These are phyloP conservation scores for Chaetomiaceae sp. DNA, from an alignment of 2,329 filamentous ascomycete genomes.

Conservation along the genomic window DNA sequence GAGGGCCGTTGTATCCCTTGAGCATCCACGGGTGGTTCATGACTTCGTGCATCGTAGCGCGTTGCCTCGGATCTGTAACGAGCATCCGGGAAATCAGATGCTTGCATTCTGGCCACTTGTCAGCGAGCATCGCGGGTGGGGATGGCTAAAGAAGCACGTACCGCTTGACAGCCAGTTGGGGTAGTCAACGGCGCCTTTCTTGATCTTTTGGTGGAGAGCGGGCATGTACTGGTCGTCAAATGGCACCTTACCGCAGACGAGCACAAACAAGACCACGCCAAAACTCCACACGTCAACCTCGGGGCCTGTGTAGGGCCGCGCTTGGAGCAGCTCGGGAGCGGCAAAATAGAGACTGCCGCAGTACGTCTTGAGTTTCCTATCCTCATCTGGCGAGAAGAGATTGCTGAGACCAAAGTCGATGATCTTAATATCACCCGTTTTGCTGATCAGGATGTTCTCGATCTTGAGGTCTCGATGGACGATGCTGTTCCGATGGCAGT, in stretches of 20 bases:
- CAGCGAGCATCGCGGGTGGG: constrained; percentile 27
- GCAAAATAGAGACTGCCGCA: constrained; percentile 98
- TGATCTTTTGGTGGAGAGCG: constrained; percentile 96
- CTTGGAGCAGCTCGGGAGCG: constrained; percentile 88
- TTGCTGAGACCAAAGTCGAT: constrained; percentile 99
- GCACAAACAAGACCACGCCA: constrained; percentile 92
- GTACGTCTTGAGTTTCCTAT: constrained; percentile 81
- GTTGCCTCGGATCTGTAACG: constrained; percentile 84
- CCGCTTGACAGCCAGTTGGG: constrained; percentile 87
- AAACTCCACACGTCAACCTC: constrained; percentile 99
- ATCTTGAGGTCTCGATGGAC: constrained; percentile 98
- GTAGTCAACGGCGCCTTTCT: constrained; percentile 93
- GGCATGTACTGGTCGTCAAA: constrained; percentile 99
- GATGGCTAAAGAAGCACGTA: constrained; percentile 42
- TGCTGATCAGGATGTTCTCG: constrained; percentile 98
- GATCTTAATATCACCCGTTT: constrained; percentile 98
- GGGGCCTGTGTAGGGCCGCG: constrained; percentile 88
- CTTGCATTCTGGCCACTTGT: constrained; percentile 69
- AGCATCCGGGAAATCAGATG: constrained; percentile 92
- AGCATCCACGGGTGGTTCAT: constrained; percentile 94
- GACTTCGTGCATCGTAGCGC: constrained; percentile 84
- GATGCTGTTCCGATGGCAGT: constrained; percentile 96
- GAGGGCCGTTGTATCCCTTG: constrained; percentile 81
- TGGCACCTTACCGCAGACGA: constrained; percentile 96
- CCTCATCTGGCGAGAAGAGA: constrained; percentile 76